Percentiles rank a stretch among this genome's conserved stretches.
Evolutionary conservation across 2,329 filamentous ascomycete genomes (phyloP).

Genomic region (Hyphodiscus sp.): DNA sequence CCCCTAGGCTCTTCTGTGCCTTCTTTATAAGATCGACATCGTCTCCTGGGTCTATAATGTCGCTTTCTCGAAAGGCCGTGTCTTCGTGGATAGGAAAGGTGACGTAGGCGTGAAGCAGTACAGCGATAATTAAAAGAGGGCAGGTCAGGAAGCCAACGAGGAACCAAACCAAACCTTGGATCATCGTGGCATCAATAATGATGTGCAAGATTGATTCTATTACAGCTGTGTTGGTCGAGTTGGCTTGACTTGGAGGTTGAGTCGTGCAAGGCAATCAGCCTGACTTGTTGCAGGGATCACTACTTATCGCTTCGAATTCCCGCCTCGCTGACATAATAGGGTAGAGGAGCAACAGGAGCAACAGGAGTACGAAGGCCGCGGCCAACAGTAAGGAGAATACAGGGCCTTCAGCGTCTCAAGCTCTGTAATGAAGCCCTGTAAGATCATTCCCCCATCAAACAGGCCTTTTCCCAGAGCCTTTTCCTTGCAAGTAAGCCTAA

Average conservation of each 20-base stretch:
- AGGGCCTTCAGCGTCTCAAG: no score
- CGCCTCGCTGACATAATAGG: no score
- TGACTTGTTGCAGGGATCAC: not conserved
- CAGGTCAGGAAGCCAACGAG: constrained; percentile 76
- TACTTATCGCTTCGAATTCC: no score
- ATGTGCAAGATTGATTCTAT: not conserved
- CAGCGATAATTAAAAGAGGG: constrained; percentile 59
- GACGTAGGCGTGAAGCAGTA: constrained; percentile 62
- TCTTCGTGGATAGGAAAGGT: constrained; percentile 53
- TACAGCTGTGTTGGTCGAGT: not conserved
- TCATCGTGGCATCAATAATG: constrained; percentile 19
- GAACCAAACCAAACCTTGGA: constrained; percentile 37
- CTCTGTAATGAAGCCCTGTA: no score
- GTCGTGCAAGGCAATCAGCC: not conserved
- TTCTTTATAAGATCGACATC: constrained; percentile 58
- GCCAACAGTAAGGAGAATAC: no score
- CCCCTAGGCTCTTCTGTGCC: constrained; percentile 50
- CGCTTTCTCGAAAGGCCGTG: constrained; percentile 29
- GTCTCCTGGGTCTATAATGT: constrained; percentile 53
- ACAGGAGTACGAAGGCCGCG: no score
- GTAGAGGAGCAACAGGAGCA: no score
- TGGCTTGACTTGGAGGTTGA: not conserved
- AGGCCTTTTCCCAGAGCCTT: no score
- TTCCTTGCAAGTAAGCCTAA: no score
- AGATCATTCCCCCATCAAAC: no score